Evolutionary conservation across 331 rosid genomes (phyloP).

Genomic region (Prunus yedoensis): DNA sequence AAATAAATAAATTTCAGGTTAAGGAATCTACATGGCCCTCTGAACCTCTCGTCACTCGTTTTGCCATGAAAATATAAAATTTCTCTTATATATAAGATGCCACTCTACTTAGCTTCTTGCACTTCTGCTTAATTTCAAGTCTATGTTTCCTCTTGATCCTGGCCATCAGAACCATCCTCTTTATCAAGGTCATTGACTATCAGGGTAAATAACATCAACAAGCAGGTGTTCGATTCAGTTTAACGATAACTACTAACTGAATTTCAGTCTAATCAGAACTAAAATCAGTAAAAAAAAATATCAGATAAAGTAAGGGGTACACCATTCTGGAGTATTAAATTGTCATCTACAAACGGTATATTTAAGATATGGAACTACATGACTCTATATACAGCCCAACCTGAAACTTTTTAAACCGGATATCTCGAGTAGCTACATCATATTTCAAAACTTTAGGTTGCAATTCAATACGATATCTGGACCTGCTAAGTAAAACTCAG

Average conservation of each 20-base stretch:
- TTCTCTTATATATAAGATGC: too few relatives aligned
- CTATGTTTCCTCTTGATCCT: not conserved
- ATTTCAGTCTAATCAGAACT: not conserved
- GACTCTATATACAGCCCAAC: constrained; percentile 46
- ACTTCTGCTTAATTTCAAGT: too few relatives aligned
- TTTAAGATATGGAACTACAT: not conserved
- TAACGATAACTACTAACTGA: not conserved
- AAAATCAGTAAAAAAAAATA: not conserved
- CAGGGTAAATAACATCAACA: not conserved
- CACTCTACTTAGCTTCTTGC: too few relatives aligned
- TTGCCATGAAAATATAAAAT: too few relatives aligned
- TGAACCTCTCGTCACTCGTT: too few relatives aligned
- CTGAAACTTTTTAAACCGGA: constrained; percentile 31
- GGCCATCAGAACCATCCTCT: not conserved
- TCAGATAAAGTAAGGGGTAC: not conserved
- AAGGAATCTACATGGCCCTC: too few relatives aligned
- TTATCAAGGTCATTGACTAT: not conserved
- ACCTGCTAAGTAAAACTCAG: constrained; percentile 8
- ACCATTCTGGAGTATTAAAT: not conserved
- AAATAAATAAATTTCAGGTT: too few relatives aligned
- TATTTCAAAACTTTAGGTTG: constrained; percentile 26
- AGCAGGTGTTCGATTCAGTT: not conserved
- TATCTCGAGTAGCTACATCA: not conserved
- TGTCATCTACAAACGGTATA: not conserved
- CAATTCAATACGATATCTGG: constrained; percentile 13